Evolutionary conservation across 257 asterid species (phyloP).

Genomic region (Cruciata laevipes): DNA sequence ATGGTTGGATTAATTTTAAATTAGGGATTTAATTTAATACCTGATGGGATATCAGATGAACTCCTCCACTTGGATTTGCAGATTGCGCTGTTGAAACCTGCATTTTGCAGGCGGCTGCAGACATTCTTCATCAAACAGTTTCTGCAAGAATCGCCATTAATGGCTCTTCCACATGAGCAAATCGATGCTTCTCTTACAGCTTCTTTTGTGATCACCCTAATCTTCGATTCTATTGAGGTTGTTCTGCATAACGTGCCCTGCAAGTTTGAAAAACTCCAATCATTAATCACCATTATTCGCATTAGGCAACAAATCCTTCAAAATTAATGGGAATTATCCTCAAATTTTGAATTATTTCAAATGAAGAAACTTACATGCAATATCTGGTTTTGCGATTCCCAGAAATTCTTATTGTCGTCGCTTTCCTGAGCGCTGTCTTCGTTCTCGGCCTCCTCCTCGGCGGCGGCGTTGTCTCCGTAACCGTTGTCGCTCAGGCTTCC

Average conservation of each 20-base stretch:
- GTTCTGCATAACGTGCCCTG: constrained; percentile 32
- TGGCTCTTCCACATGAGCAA: constrained; percentile 3
- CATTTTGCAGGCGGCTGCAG: constrained; percentile 15
- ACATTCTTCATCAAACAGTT: constrained; percentile 21
- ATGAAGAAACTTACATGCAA: constrained; percentile 15
- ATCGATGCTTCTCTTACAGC: constrained; percentile 17
- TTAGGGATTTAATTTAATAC: constrained; percentile 20
- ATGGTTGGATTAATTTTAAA: too few relatives aligned
- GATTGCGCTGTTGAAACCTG: constrained; percentile 26
- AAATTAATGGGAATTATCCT: background rate
- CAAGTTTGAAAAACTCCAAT: background rate
- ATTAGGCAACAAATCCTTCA: background rate
- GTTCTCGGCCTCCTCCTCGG: constrained; percentile 16
- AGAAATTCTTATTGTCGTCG: constrained; percentile 24
- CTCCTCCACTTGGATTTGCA: constrained; percentile 38
- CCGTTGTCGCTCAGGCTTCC: background rate
- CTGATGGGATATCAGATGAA: constrained; percentile 21
- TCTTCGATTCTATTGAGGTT: constrained; percentile 21
- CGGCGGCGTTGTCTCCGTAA: background rate
- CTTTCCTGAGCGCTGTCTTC: background rate
- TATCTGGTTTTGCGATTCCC: constrained; percentile 30
- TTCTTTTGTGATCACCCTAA: constrained; percentile 27
- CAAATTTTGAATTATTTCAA: background rate
- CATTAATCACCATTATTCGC: background rate
- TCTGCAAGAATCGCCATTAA: constrained; percentile 30